Evolutionary conservation across 192 early-diverging fungal species (phyloP).

Genomic region (Physocladia obscura): DNA sequence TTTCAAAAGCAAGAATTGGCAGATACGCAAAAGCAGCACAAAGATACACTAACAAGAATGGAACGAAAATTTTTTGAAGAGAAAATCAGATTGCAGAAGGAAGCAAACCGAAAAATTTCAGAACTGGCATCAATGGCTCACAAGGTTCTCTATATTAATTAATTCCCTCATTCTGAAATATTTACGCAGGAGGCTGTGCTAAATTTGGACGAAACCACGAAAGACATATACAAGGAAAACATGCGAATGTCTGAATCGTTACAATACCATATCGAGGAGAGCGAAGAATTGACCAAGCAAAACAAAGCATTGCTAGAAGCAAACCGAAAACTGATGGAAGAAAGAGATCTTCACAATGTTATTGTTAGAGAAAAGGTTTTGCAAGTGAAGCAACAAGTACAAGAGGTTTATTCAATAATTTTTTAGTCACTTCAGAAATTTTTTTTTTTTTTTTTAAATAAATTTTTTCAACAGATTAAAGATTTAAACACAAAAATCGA

Average conservation of each 20-base stretch:
- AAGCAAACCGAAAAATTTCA: constrained; percentile 60
- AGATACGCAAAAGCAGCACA: constrained; percentile 58
- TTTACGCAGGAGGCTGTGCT: constrained; percentile 52
- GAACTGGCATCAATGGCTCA: constrained; percentile 66
- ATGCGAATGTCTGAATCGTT: constrained; percentile 60
- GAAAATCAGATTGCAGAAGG: constrained; percentile 64
- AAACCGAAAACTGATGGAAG: constrained; percentile 52
- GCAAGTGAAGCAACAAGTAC: constrained; percentile 51
- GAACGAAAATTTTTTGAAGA: constrained; percentile 70
- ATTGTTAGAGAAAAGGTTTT: constrained; percentile 67
- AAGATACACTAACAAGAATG: constrained; percentile 55
- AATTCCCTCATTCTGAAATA: too few relatives aligned
- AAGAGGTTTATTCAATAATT: constrained; percentile 43
- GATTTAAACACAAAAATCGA: constrained; percentile 56
- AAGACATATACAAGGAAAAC: constrained; percentile 66
- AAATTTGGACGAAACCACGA: constrained; percentile 60
- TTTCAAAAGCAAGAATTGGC: constrained; percentile 50
- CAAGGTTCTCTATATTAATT: constrained; percentile 29
- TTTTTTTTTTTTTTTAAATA: too few relatives aligned
- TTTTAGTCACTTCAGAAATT: neutral
- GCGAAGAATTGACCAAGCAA: constrained; percentile 51
- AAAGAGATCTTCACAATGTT: constrained; percentile 61
- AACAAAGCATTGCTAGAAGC: constrained; percentile 37
- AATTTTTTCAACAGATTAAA: constrained; percentile 48
- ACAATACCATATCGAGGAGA: constrained; percentile 56